Base-by-base conservation (phyloP, 2,329 filamentous ascomycete genomes). In the Ascomycota sp. region DNA sequence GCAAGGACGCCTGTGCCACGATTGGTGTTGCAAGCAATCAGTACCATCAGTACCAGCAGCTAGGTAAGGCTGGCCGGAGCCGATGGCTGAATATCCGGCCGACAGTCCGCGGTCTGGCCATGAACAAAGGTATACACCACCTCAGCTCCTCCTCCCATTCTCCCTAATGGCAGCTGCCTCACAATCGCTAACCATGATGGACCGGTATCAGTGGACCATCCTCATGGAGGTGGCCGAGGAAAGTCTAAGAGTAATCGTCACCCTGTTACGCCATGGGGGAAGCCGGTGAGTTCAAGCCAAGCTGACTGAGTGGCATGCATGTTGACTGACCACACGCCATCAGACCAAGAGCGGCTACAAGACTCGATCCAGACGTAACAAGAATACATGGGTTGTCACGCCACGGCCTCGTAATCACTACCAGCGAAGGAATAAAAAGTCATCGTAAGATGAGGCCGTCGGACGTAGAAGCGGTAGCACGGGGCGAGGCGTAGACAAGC, bases 231-330 rank as follows among this genome's bases (percentile, higher is more conserved):
- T 78, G 89, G 89, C 56, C 73, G 91, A 65, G 89, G 89, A 61
- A 98, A 98, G 61, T 94, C 83, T 33, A 98, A 98, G 80, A 83
- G 89, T 71, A 93, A 94, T 50, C 73, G 85, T 36, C 67, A 92
- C 49, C 89, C 91, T 22, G 82, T 89, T 43, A 93, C 82, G 57
- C 89, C 89, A 34, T 98, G 91, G 89, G 89, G 91, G 51, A 76
- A 73, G 49, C 86, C 82, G 48, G 83, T 91, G 76, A 59, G 81
- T 70, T 3, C 17, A 15, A 10, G 20, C 8, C 8, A 13, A 8
- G 11, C 9, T 8, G 23, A 8, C 12, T 5, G 2, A 24, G 4
- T 10, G 9, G 19, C 5, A 9, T 25, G 25, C 26, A 28, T 22
- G 26, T 8, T 9, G 15, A 25, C 29, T 27, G n/a, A 28, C 23